These are phyloP conservation scores for Exophiala viscosa DNA, from an alignment of 2,329 filamentous ascomycete species.

Conservation along the genomic window DNA sequence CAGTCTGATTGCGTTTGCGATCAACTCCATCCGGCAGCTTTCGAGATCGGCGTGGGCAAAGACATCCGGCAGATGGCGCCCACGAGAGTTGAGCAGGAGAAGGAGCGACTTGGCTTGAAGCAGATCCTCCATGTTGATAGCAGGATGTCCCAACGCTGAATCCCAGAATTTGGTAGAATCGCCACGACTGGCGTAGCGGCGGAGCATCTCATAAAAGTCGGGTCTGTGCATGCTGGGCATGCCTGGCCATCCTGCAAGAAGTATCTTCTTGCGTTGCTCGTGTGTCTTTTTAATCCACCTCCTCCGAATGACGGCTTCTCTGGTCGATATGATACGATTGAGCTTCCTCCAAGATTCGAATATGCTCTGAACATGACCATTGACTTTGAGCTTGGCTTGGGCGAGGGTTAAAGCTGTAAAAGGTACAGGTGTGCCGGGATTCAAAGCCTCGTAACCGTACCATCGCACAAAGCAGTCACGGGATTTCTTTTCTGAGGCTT, in stretches of 20 bases:
- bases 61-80: constrained; percentile 42
- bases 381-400: no score
- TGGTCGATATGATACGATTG: constrained; percentile 43
- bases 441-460: no score
- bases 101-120: constrained; percentile 41
- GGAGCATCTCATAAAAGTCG: constrained; percentile 42
- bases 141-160: constrained; percentile 48
- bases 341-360: no score
- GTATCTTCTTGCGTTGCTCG: constrained; percentile 43
- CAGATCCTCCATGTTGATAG: constrained; percentile 58
- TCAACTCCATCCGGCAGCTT: constrained; percentile 32
- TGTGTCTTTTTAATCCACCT: constrained; percentile 55
- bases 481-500: no score
- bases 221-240: constrained; percentile 52
- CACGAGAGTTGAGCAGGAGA: constrained; percentile 54
- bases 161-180: background rate
- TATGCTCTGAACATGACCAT: no score
- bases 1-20: constrained; percentile 25
- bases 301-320: constrained; percentile 51
- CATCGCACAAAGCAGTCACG: no score
- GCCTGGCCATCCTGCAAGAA: constrained; percentile 48
- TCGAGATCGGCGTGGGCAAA: constrained; percentile 50
- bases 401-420: no score
- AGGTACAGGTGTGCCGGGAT: no score
- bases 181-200: constrained; percentile 14